phyloP scores from a whole-genome alignment of 140 eudicot genomes.

The Anethum foeniculum region DNA sequence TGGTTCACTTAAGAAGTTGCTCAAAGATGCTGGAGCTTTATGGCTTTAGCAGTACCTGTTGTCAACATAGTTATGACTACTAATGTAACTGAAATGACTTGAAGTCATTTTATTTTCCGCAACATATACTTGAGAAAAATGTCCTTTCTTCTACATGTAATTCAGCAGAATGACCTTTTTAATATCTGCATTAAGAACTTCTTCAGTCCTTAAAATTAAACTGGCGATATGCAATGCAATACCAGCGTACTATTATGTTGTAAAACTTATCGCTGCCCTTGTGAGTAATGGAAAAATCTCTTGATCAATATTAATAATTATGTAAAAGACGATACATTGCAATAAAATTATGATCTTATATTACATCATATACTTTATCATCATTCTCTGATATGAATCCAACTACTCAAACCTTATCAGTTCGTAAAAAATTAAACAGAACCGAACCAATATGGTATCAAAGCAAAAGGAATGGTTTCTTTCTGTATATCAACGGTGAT shows the following conservation, averaged over 20 bases:
- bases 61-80: background rate
- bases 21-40: constrained; percentile 7
- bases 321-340: background rate
- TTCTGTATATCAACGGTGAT: background rate
- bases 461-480: background rate
- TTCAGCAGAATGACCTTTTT: background rate
- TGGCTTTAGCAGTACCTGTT: background rate
- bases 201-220: background rate
- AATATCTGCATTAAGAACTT: background rate
- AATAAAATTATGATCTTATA: background rate
- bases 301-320: background rate
- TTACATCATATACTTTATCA: background rate
- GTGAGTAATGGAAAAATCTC: background rate
- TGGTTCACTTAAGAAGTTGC: constrained; percentile 5
- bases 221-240: background rate
- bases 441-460: background rate
- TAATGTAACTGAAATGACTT: background rate
- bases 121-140: background rate
- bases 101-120: background rate
- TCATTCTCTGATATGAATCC: background rate
- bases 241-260: background rate
- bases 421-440: background rate
- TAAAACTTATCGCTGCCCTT: background rate
- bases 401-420: background rate
- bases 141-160: background rate